A percentile compares a stretch with the other conserved stretches of the same genome.
phyloP scores from a whole-genome alignment of 192 early-diverging fungal species.

The Backusella westeae region DNA sequence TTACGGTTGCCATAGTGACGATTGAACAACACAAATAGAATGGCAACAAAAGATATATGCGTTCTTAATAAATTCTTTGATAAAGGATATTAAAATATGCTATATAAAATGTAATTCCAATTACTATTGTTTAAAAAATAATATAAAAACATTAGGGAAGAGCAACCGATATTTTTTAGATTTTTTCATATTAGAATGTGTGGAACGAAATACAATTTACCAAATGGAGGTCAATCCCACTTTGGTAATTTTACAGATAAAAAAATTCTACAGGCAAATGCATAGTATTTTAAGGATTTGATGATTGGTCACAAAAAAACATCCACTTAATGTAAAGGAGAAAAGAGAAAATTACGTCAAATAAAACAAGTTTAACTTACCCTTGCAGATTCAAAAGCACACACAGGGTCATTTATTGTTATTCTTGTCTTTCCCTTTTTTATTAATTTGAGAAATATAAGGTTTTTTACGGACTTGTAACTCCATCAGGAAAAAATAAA shows the following conservation, averaged over 20 bases:
- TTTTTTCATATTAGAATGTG: neutral
- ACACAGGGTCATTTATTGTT: neutral
- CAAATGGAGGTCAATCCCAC: conserved; percentile 10
- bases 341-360: conserved; percentile 1
- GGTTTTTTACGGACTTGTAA: neutral
- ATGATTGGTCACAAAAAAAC: neutral
- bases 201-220: conserved; percentile 4
- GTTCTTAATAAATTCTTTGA: neutral
- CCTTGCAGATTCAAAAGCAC: neutral
- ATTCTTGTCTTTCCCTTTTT: neutral
- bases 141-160: neutral
- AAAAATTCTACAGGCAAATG: neutral
- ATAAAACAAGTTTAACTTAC: neutral
- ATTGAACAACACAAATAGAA: neutral
- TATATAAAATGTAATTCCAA: neutral
- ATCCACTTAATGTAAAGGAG: neutral
- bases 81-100: neutral
- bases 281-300: neutral
- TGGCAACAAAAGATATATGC: neutral
- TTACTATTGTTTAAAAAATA: neutral
- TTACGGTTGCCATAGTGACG: neutral
- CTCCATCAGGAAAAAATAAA: neutral
- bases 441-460: neutral
- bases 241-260: conserved; percentile 7
- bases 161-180: neutral